phyloP scores from a whole-genome alignment of 2,329 filamentous ascomycete genomes.

The Fusarium verticillioides region DNA sequence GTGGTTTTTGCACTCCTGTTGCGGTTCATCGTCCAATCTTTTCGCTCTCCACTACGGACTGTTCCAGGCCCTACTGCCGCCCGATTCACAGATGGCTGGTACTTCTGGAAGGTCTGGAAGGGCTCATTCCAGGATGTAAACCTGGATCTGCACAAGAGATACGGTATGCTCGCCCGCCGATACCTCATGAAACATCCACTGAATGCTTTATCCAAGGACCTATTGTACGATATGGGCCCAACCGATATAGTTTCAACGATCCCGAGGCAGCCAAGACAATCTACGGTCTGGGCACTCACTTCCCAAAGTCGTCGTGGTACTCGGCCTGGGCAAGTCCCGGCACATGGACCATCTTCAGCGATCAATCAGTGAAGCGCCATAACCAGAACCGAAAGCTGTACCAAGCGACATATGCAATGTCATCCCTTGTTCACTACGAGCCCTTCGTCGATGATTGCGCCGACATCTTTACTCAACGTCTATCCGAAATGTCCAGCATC shows the following conservation, averaged over 20 bases:
- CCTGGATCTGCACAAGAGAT: slow-evolving; percentile 1
- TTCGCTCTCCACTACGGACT: neutral
- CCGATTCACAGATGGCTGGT: slow-evolving; percentile 16
- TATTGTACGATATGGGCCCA: slow-evolving; percentile 5
- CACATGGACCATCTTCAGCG: slow-evolving; percentile 4
- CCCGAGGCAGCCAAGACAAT: slow-evolving; percentile 22
- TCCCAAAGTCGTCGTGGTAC: slow-evolving; percentile 32
- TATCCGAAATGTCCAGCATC: slow-evolving; percentile 1
- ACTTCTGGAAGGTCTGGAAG: slow-evolving; percentile 6
- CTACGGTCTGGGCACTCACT: slow-evolving; percentile 13
- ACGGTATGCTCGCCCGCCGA: neutral
- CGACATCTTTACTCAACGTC: slow-evolving; percentile 2
- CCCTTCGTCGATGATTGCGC: slow-evolving; percentile 25
- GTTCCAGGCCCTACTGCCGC: neutral
- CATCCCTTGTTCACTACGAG: slow-evolving; percentile 21
- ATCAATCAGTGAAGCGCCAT: slow-evolving; percentile 2
- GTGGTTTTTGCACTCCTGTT: neutral
- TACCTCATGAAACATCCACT: neutral
- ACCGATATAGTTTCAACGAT: slow-evolving; percentile 15
- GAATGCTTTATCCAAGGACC: neutral
- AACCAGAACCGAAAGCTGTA: slow-evolving; percentile 16
- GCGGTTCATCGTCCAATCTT: neutral
- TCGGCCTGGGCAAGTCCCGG: slow-evolving; percentile 1
- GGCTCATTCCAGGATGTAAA: slow-evolving; percentile 14
- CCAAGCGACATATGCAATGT: slow-evolving; percentile 32